Base-by-base conservation (phyloP, 768 basidiomycete genomes). In the Russula dissimulans region DNA sequence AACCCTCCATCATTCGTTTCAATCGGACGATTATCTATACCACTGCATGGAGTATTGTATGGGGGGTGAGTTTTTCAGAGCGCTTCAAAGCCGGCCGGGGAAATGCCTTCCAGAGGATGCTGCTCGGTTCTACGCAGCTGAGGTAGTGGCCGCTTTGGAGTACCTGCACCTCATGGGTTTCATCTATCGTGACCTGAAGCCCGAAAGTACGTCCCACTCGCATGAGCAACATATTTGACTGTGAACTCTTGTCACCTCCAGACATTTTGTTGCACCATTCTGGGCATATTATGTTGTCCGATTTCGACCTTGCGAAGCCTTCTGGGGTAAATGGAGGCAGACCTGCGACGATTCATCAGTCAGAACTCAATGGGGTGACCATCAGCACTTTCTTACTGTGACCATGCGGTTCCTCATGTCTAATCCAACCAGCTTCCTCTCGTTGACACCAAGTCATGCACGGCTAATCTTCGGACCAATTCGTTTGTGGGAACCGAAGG, bases 21-120 rank as follows among this genome's bases (percentile, higher is more conserved):
- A 99, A 75, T 97, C 94, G 14, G 91, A 95, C 67, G 89, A 91
- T 60, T 97, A 97, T 74, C 84, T 99, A 32, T 99, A 97, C 75
- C 95, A 98, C 73, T 97, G 94, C 79, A 94, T 93, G 91, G 91
- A 97, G 74, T 98, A 97, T 74, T 99, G 97, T 76, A 95, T 97
- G 84, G 91, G 97, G 39, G 97, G 97, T 59, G 97, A 99, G 71
- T 99, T 99, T 77, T 99, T 99, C 80, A 87, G 97, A 39, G 95
- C 95, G 9, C 77, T 99, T 63, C 97, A 99, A 72, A 90, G 89
- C 49, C 81, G 93, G 62, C 97, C 95, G 6, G 92, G 91, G n/a
- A 98, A 94, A 71, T 97, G 97, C 74, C 81, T 99, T 31, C 77
- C 91, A 56, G 97, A 99, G 75, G 95, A 98, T 57, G 93, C 89